phyloP scores from a whole-genome alignment of 1,139 yeast genomes.

The Eremothecium cymbalariae region DNA sequence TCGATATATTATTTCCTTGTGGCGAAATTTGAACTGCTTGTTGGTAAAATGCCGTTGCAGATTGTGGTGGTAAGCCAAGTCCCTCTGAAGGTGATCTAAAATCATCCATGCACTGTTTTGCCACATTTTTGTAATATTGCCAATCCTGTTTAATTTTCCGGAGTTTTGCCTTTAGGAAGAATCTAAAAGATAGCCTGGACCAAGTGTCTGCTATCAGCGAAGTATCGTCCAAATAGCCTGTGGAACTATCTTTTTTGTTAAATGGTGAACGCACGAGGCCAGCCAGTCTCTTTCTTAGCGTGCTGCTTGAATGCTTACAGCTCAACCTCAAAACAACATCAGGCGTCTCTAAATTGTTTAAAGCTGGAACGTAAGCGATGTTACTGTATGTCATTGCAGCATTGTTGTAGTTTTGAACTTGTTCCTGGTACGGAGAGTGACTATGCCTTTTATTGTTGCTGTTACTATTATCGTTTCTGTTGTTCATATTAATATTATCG shows the following conservation, averaged over 20 bases:
- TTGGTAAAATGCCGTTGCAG: constrained; percentile 2
- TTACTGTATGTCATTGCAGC: constrained; percentile 4
- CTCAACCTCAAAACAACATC: constrained; percentile 5
- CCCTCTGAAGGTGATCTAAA: constrained; percentile 7
- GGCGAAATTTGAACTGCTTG: constrained; percentile 4
- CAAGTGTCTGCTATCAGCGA: constrained; percentile 8
- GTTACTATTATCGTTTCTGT: too few relatives aligned
- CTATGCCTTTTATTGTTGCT: too few relatives aligned
- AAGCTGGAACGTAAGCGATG: constrained; percentile 3
- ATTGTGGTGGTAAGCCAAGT: neutral
- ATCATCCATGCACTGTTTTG: constrained; percentile 19
- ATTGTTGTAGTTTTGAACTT: neutral
- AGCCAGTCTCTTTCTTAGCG: constrained; percentile 2
- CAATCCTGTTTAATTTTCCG: constrained; percentile 15
- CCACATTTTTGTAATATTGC: constrained; percentile 16
- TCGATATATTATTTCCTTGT: neutral
- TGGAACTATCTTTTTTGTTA: constrained; percentile 1
- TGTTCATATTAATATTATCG: too few relatives aligned
- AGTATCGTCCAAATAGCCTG: constrained; percentile 1
- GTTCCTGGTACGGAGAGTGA: too few relatives aligned
- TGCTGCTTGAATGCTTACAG: constrained; percentile 3
- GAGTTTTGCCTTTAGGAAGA: constrained; percentile 16
- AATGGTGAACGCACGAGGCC: constrained; percentile 4
- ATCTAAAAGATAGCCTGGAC: constrained; percentile 16
- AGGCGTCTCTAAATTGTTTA: constrained; percentile 3